These are phyloP conservation scores for Mortierella sp. DNA, from an alignment of 371 early-diverging fungal genomes.

Conservation along the genomic window DNA sequence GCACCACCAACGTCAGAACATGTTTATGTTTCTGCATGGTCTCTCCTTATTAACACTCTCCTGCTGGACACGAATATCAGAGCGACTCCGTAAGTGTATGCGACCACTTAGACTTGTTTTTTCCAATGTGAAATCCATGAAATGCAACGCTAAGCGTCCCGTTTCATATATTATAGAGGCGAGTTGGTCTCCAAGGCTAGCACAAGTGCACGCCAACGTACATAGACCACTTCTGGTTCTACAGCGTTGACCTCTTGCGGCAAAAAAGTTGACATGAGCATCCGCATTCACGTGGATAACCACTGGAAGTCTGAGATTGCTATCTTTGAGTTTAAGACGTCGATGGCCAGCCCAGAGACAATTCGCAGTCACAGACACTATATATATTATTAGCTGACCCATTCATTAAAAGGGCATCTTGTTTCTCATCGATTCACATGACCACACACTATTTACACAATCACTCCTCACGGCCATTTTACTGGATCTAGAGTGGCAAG, in stretches of 20 bases:
- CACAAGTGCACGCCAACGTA: constrained; percentile 16
- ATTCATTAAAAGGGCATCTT: too few relatives aligned
- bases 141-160: constrained; percentile 10
- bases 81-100: constrained; percentile 25
- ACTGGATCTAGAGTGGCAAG: constrained; percentile 9
- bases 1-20: constrained; percentile 27
- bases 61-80: constrained; percentile 21
- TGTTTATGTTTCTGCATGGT: constrained; percentile 28
- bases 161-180: constrained; percentile 14
- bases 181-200: constrained; percentile 30
- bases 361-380: constrained; percentile 13
- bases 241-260: constrained; percentile 19
- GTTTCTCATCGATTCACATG: too few relatives aligned
- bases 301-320: constrained; percentile 3
- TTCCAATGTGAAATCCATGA: constrained; percentile 5
- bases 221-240: constrained; percentile 26
- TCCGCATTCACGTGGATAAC: constrained; percentile 27
- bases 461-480: constrained; percentile 23
- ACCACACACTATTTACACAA: too few relatives aligned
- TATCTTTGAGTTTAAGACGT: constrained; percentile 8
- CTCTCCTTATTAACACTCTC: constrained; percentile 24
- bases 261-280: constrained; percentile 26
- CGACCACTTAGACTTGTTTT: constrained; percentile 2
- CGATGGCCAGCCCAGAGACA: neutral
- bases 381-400: too few relatives aligned